phyloP scores from a whole-genome alignment of 306 rosid genomes.

The Corylus avellana region DNA sequence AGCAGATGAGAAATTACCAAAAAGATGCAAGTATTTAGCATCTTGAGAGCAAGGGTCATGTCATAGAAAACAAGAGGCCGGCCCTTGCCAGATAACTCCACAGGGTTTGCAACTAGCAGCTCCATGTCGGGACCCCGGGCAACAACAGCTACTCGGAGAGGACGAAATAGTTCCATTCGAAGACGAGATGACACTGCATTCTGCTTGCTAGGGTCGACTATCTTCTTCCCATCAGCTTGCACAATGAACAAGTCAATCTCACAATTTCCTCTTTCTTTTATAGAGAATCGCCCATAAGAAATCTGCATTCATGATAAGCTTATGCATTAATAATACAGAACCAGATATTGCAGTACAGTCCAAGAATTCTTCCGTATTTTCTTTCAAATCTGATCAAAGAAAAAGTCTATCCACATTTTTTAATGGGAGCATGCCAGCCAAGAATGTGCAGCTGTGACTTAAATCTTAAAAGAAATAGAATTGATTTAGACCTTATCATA shows the following conservation, averaged over 20 bases:
- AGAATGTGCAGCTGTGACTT: neutral
- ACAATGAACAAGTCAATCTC: constrained; percentile 89
- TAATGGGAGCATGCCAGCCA: neutral
- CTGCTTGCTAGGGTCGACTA: constrained; percentile 80
- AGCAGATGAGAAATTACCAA: constrained; percentile 56
- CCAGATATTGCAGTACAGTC: neutral
- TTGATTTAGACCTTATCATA: neutral
- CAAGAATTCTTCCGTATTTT: neutral
- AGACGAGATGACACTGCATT: constrained; percentile 63
- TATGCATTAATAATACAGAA: constrained; percentile 26
- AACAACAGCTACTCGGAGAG: constrained; percentile 76
- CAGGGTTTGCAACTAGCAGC: constrained; percentile 91
- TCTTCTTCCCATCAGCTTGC: constrained; percentile 92
- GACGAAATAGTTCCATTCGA: constrained; percentile 70
- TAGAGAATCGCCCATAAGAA: constrained; percentile 81
- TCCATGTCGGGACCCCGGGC: constrained; percentile 88
- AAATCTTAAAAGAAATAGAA: neutral
- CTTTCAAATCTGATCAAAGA: neutral
- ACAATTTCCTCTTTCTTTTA: constrained; percentile 57
- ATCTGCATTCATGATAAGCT: constrained; percentile 56
- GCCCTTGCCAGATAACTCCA: constrained; percentile 88
- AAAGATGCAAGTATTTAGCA: constrained; percentile 68
- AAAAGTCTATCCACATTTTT: neutral
- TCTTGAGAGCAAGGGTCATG: constrained; percentile 84
- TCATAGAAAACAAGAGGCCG: constrained; percentile 90